Evolutionary conservation across 805 yeast genomes (phyloP).

Genomic region (Kluyveromyces dobzhanskii): DNA sequence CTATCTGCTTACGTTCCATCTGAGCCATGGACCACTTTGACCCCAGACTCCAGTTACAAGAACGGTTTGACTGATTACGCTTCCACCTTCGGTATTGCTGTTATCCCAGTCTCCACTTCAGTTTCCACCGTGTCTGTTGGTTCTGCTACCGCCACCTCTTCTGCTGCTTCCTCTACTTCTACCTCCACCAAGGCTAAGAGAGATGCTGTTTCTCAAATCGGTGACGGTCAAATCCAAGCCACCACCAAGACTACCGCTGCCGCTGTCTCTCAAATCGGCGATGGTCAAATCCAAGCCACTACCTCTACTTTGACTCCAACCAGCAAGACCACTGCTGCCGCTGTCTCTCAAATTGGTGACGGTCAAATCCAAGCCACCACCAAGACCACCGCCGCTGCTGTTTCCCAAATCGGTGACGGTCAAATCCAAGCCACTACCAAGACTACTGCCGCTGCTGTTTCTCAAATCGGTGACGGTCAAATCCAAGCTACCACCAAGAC

Average conservation of each 20-base stretch:
- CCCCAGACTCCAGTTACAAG: constrained; percentile 48
- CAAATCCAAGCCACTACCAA: constrained; percentile 26
- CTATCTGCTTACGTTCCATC: constrained; percentile 21
- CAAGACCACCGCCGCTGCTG: constrained; percentile 28
- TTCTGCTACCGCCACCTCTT: constrained; percentile 31
- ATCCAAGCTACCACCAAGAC: constrained; percentile 37
- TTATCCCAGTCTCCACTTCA: constrained; percentile 38
- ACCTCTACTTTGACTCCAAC: constrained; percentile 26
- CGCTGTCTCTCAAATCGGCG: constrained; percentile 25
- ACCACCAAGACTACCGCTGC: constrained; percentile 40
- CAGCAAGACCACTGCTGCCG: constrained; percentile 14
- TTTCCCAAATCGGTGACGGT: constrained; percentile 26
- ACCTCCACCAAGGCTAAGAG: constrained; percentile 43
- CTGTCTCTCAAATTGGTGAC: constrained; percentile 25
- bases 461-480: constrained; percentile 48
- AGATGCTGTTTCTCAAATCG: constrained; percentile 41
- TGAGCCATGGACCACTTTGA: constrained; percentile 56
- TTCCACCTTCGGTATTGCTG: constrained; percentile 59
- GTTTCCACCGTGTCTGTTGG: constrained; percentile 28
- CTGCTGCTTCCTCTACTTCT: constrained; percentile 47
- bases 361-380: constrained; percentile 30
- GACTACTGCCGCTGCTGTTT: constrained; percentile 28
- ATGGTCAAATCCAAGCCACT: constrained; percentile 30
- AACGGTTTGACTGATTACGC: constrained; percentile 53
- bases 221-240: constrained; percentile 35